Percentiles rank a stretch among this genome's conserved stretches.
Evolutionary conservation across 352 stramenopile genomes (phyloP).

Genomic region (Pythium brassicae): DNA sequence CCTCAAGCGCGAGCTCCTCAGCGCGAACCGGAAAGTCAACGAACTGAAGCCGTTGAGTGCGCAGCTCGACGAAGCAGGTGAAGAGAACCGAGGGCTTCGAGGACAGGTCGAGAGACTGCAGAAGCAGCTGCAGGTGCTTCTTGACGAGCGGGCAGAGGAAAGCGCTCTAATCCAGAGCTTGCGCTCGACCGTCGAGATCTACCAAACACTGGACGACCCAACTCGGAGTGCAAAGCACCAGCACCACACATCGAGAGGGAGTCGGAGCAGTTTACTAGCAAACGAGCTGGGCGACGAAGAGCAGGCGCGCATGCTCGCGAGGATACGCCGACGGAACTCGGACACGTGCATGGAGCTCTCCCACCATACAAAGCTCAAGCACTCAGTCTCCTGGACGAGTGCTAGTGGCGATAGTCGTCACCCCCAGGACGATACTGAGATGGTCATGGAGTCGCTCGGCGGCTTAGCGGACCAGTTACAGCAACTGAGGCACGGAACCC

Average conservation of each 20-base stretch:
- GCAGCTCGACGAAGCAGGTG: conserved; percentile 24
- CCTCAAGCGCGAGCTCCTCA: conserved; percentile 46
- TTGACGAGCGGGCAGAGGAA: conserved; percentile 42
- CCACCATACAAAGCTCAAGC: neutral
- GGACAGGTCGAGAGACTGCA: conserved; percentile 23
- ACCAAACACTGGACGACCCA: conserved; percentile 56
- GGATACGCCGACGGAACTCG: conserved; percentile 19
- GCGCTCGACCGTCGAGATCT: conserved; percentile 48
- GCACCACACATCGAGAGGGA: conserved; percentile 9
- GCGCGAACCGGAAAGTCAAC: conserved; percentile 43
- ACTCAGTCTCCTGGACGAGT: conserved; percentile 17
- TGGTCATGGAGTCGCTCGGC: conserved; percentile 33
- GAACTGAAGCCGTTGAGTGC: conserved; percentile 44
- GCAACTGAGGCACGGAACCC: conserved; percentile 31
- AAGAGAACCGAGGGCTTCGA: conserved; percentile 30
- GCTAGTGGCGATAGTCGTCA: conserved; percentile 28
- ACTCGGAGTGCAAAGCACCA: conserved; percentile 14
- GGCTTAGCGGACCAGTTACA: conserved; percentile 39
- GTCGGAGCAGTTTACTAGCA: neutral
- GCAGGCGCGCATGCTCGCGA: neutral
- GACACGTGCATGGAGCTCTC: conserved; percentile 13
- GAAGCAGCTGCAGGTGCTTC: conserved; percentile 17
- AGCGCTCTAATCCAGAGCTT: conserved; percentile 56
- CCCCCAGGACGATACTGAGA: conserved; percentile 49
- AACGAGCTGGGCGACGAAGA: conserved; percentile 11